Conservation (phyloP, 768 basidiomycete genomes). For the Phylloporus arenicola region DNA sequence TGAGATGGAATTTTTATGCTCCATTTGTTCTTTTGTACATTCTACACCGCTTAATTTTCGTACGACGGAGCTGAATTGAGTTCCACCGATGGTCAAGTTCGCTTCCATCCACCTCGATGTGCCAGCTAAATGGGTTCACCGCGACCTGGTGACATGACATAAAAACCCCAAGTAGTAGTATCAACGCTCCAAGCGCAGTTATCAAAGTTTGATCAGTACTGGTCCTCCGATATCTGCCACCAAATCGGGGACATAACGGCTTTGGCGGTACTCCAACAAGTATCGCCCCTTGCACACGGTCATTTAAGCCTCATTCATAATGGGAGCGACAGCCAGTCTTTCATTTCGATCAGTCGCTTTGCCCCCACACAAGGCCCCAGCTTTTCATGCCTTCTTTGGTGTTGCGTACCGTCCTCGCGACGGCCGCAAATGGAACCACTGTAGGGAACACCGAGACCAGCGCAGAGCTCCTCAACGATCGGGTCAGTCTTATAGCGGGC, state of each 20-base stretch:
- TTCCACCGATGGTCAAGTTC: too few species aligned
- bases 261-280: not conserved
- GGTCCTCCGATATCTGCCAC: not conserved
- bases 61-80: too few species aligned
- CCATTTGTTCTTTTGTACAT: too few species aligned
- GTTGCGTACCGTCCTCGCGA: slow-evolving; percentile 3
- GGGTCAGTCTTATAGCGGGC: slow-evolving; percentile 21
- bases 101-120: too few species aligned
- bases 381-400: slow-evolving; percentile 3
- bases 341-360: slow-evolving; percentile 10
- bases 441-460: not conserved
- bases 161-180: too few species aligned
- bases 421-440: slow-evolving; percentile 7
- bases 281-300: slow-evolving; percentile 17
- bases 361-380: slow-evolving; percentile 4
- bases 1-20: not conserved
- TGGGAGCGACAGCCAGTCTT: not conserved
- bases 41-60: too few species aligned
- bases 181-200: slow-evolving; percentile 8
- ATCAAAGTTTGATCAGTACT: slow-evolving; percentile 18
- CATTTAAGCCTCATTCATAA: slow-evolving; percentile 23
- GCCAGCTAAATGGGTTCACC: too few species aligned
- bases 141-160: too few species aligned
- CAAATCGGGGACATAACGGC: not conserved
- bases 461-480: slow-evolving; percentile 14